Evolutionary conservation across 371 early-diverging fungal species (phyloP), one percentile per base, ranked within the genome.

Genomic region (Vairimorpha necatrix): DNA sequence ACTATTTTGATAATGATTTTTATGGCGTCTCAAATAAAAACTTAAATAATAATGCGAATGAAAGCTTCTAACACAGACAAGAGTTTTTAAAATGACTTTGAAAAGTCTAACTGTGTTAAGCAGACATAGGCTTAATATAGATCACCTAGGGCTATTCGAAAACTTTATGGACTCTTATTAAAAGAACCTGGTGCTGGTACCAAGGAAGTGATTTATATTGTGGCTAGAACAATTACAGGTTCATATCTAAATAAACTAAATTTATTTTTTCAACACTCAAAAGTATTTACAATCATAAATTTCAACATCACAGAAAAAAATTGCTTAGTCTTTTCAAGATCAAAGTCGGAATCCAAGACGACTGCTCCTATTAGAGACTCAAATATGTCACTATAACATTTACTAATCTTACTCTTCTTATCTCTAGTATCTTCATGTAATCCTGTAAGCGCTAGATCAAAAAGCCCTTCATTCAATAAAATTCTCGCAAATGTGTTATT

Each of bases 301-400:
- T 7, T 30, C 4, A 67, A 16, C 48, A 67, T 30, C 32, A 6
- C 30, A 14, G 20, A 13, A 38, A 63, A 63, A 46, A 66, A 33
- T 22, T 63, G 61, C 6, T 50, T 26, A 1, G 62, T 66, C 28
- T 33, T 67, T 13, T 56, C 66, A 1, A 66, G 47, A 60, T 77
- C 62, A 56, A 71, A 76, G 1, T 74, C 54, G 2, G 63, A n/a
- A 71, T 82, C 82, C 18, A 79, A 33, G 1, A 80, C 16, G 30
- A 82, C 74, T n/a, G 82, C 79, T 28, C 82, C 82, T 63, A 32
- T 22, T 65, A 82, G 6, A 24, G 82, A 72, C 56, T 82, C 82
- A 56, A 82, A 79, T 26, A 79, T 67, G 60, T 82, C 82, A 28
- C 75, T 53, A 60, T 74, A 79, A 18, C 30, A 16, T 58, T 80